Percentiles rank a stretch among this genome's conserved stretches.
These are phyloP conservation scores for Eutrema heterophyllum DNA, from an alignment of 345 rosid species.

Conservation along the genomic window DNA sequence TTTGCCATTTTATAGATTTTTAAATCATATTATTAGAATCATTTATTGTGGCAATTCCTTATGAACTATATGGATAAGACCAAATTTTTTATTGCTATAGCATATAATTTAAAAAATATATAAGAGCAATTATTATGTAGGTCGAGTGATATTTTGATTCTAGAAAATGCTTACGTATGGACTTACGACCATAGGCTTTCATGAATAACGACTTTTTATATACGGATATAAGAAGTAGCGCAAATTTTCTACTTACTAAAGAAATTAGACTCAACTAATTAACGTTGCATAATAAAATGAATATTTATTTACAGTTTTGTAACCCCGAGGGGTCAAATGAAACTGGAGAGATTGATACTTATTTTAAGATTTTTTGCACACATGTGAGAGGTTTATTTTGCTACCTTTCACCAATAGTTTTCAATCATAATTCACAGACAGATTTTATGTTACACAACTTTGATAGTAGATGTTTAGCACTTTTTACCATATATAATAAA, in stretches of 20 bases:
- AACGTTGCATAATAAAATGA: not conserved
- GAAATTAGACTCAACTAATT: not conserved
- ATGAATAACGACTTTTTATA: not conserved
- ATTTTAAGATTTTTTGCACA: not conserved
- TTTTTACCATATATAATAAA: not conserved
- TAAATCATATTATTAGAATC: not conserved
- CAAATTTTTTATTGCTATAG: not conserved
- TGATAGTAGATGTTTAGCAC: not conserved
- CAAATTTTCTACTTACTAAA: conserved; percentile 6
- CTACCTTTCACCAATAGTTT: not conserved
- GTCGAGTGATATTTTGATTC: not conserved
- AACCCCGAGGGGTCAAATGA: not conserved
- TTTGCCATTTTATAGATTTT: not conserved
- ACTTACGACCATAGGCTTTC: conserved; percentile 23
- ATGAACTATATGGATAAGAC: not conserved
- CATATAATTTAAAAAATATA: not conserved
- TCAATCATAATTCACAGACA: not conserved
- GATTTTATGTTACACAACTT: not conserved
- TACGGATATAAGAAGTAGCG: not conserved
- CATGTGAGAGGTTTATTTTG: not conserved
- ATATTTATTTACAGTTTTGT: not conserved
- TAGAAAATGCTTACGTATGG: conserved; percentile 30
- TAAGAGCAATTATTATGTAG: not conserved
- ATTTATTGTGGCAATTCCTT: conserved; percentile 9
- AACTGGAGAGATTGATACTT: not conserved